These are phyloP conservation scores for Podospora comata DNA, from an alignment of 495 filamentous ascomycete species.

Conservation along the genomic window DNA sequence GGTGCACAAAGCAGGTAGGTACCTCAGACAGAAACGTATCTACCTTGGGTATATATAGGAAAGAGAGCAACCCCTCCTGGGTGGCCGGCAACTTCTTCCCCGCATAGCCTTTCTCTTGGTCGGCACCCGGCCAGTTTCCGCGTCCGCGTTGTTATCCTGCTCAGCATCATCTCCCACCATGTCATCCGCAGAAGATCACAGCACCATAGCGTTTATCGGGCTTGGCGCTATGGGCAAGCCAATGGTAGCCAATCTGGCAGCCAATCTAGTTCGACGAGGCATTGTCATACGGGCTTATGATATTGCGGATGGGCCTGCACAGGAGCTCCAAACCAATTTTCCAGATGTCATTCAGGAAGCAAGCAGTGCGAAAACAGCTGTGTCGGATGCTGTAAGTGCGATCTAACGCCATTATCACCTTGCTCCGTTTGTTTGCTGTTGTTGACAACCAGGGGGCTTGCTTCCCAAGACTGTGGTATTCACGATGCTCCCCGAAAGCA, in stretches of 20 bases:
- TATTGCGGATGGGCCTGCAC: constrained; percentile 35
- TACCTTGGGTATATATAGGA: too few species aligned
- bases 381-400: constrained; percentile 12
- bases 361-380: too few species aligned
- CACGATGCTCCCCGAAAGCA: constrained; percentile 40
- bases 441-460: neutral
- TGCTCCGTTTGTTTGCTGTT: neutral
- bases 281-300: constrained; percentile 41
- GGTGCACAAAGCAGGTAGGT: too few species aligned
- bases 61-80: neutral
- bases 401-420: neutral
- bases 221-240: constrained; percentile 42
- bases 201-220: constrained; percentile 22
- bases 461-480: constrained; percentile 31
- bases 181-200: constrained; percentile 19
- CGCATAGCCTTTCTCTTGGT: constrained; percentile 30
- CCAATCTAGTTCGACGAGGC: neutral
- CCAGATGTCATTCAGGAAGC: constrained; percentile 7
- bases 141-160: neutral
- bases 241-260: constrained; percentile 48
- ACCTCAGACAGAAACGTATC: too few species aligned
- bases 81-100: constrained; percentile 33
- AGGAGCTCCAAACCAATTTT: constrained; percentile 33
- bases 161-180: constrained; percentile 27
- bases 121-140: neutral